These are phyloP conservation scores for Durio zibethinus DNA, from an alignment of 345 rosid genomes.

Conservation along the genomic window DNA sequence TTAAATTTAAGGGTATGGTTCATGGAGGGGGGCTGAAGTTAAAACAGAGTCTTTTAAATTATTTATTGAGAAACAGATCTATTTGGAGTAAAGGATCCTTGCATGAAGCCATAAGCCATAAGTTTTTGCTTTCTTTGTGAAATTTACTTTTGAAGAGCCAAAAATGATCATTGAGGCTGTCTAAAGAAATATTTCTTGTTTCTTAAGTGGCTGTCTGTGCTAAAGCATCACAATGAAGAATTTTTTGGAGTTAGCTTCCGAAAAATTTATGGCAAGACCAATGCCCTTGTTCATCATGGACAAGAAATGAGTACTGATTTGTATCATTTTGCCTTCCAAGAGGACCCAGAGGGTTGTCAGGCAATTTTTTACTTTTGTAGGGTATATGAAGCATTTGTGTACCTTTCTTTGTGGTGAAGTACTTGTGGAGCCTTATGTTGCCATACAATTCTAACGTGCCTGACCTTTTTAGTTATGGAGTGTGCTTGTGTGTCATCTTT, in stretches of 20 bases:
- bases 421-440: not conserved
- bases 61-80: constrained; percentile 4
- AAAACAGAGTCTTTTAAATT: constrained; percentile 20
- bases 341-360: constrained; percentile 16
- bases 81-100: constrained; percentile 12
- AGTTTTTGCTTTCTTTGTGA: constrained; percentile 13
- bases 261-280: constrained; percentile 21
- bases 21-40: constrained; percentile 25
- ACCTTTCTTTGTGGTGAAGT: not conserved
- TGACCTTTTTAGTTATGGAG: constrained; percentile 16
- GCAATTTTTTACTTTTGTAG: constrained; percentile 8
- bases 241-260: not conserved
- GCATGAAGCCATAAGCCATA: constrained; percentile 15
- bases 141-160: constrained; percentile 11
- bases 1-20: constrained; percentile 25
- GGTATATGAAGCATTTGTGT: not conserved
- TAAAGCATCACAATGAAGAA: constrained; percentile 1
- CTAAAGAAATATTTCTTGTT: constrained; percentile 19
- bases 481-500: not conserved
- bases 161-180: constrained; percentile 12
- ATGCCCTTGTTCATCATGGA: constrained; percentile 4
- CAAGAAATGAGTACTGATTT: constrained; percentile 9
- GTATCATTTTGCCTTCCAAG: constrained; percentile 3
- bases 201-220: constrained; percentile 14
- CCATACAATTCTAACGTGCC: constrained; percentile 4